Base-by-base conservation (phyloP, 225 moss, liverwort and hornwort species). In the Physcomitrellopsis africana region DNA sequence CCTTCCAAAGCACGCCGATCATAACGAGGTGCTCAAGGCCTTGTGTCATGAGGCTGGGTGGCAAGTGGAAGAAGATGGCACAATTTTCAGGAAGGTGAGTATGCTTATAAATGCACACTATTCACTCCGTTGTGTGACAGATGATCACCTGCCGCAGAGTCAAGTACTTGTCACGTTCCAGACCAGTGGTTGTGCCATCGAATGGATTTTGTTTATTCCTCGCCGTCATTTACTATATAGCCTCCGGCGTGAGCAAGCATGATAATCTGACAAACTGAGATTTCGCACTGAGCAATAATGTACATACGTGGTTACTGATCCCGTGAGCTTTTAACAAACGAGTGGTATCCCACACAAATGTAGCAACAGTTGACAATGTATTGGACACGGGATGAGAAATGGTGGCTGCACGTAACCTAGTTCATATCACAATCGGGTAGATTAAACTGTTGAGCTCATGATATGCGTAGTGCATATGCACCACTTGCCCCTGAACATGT, bases 61-160 rank as follows among this genome's bases (percentile, higher is more conserved):
- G 99, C 93, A 95, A n/a, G 99, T 99, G 12, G 99, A 99, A 68
- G 92, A 95, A 70, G 97, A 95, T 64, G 97, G 94, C 65, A 99
- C 97, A n/a, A 95, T 95, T 10, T 99, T 92, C 46, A 86, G 95
- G 13, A 94, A 88, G 92, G 94, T 76, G 20, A 22, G 65, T 9
- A 7, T 42, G 7, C 51, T 11, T 42, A 14, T 13, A 10, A 55
- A 48, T 32, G 9, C 41, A 18, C 60, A 29, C 32, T 11, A 47
- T 20, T 29, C 2, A 8, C 32, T 41, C 15, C 19, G 42, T 57
- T 13, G 9, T 20, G 19, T 26, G 44, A 58, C 44, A 0, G 51
- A 29, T 65, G 43, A 65, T 11, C 0, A 15, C 27, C 53, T 65
- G n/a, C 12, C 0, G 8, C 19, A 61, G n/a, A 53, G 7, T 17